phyloP scores from a whole-genome alignment of 768 basidiomycete species.

The Trametopsis cervina region DNA sequence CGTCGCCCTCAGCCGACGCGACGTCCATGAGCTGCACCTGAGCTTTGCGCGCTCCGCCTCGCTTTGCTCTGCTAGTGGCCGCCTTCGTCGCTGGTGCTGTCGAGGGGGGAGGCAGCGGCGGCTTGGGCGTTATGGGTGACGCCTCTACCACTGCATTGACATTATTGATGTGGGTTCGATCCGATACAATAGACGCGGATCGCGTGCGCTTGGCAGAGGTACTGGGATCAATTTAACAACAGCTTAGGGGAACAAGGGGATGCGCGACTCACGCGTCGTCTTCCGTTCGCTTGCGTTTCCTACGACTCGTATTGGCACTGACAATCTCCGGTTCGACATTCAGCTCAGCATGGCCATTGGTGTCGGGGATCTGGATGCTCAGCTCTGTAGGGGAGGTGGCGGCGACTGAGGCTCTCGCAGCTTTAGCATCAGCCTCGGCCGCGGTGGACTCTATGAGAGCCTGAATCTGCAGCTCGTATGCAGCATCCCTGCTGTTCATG shows the following conservation, averaged over 20 bases:
- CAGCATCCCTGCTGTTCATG: constrained; percentile 96
- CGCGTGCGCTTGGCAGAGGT: constrained; percentile 64
- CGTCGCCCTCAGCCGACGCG: constrained; percentile 47
- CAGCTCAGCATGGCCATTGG: constrained; percentile 32
- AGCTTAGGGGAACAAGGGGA: neutral
- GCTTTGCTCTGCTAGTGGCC: constrained; percentile 19
- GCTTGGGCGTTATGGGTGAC: constrained; percentile 23
- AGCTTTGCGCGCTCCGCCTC: constrained; percentile 24
- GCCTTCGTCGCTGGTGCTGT: constrained; percentile 19
- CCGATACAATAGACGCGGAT: constrained; percentile 67
- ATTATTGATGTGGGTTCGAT: constrained; percentile 36
- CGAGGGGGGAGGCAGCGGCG: constrained; percentile 15
- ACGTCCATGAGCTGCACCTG: constrained; percentile 20
- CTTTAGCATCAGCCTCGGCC: constrained; percentile 48
- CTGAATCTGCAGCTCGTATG: constrained; percentile 83
- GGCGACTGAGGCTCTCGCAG: constrained; percentile 26
- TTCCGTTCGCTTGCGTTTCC: constrained; percentile 70
- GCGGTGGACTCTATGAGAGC: constrained; percentile 70
- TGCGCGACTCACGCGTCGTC: constrained; percentile 55
- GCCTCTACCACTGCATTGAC: constrained; percentile 19
- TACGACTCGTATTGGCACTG: constrained; percentile 41
- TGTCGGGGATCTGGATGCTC: constrained; percentile 15
- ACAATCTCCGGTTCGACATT: constrained; percentile 43
- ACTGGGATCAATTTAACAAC: constrained; percentile 23
- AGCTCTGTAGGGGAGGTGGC: neutral